Evolutionary conservation across 169 alveolate genomes (phyloP).

Genomic region (Haemoproteus tartakovskyi): DNA sequence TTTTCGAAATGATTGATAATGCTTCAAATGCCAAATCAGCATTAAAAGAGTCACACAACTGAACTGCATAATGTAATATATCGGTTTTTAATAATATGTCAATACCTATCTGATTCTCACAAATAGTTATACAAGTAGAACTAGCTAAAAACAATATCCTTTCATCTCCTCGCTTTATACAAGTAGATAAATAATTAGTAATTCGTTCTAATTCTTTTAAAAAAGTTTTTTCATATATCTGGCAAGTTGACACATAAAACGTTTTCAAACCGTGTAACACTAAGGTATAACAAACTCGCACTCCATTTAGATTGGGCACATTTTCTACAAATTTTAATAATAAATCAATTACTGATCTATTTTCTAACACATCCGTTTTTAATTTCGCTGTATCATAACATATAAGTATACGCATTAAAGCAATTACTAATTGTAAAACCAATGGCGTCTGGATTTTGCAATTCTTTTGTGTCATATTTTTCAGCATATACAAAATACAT

Average conservation of each 20-base stretch:
- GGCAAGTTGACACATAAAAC: conserved; percentile 63
- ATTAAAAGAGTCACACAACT: conserved; percentile 62
- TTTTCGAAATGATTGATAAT: conserved; percentile 81
- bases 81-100: conserved; percentile 62
- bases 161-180: conserved; percentile 61
- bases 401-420: conserved; percentile 37
- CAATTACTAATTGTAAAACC: conserved; percentile 33
- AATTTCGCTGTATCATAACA: conserved; percentile 49
- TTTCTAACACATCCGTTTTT: conserved; percentile 56
- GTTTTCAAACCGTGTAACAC: conserved; percentile 61
- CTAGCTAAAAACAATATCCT: conserved; percentile 44
- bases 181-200: conserved; percentile 60
- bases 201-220: conserved; percentile 60
- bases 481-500: conserved; percentile 50
- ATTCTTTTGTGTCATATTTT: conserved; percentile 43
- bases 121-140: conserved; percentile 64
- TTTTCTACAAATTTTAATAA: conserved; percentile 52
- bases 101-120: conserved; percentile 65
- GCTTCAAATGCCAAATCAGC: conserved; percentile 82
- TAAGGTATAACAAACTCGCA: conserved; percentile 59
- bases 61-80: conserved; percentile 59
- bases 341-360: conserved; percentile 49
- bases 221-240: conserved; percentile 64
- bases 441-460: conserved; percentile 40
- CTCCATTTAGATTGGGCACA: conserved; percentile 61